phyloP scores from a whole-genome alignment of 169 alveolate genomes.

The Eimeria acervulina region DNA sequence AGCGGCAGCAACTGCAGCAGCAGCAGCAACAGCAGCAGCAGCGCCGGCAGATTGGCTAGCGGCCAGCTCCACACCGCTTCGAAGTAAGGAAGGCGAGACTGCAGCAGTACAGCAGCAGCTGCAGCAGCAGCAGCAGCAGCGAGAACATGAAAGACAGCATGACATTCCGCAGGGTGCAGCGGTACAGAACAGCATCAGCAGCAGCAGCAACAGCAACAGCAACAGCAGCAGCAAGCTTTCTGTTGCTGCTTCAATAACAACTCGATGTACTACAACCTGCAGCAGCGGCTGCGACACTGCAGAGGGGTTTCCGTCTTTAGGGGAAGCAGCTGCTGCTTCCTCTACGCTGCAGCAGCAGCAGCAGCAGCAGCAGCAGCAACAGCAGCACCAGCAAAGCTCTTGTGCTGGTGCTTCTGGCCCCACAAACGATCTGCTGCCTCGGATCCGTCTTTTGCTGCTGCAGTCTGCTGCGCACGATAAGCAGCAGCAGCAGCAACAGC shows the following conservation, averaged over 20 bases:
- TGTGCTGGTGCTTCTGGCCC: slow-evolving; percentile 29
- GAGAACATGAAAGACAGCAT: not conserved
- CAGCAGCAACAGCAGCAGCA: no score
- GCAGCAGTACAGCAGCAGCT: slow-evolving; percentile 26
- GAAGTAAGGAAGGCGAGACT: not conserved
- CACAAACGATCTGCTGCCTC: slow-evolving; percentile 60
- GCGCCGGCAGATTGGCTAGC: no score
- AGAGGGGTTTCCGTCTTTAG: not conserved
- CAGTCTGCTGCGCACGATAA: slow-evolving; percentile 55
- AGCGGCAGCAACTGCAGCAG: no score
- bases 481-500: slow-evolving; percentile 49
- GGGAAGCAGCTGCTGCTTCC: slow-evolving; percentile 26
- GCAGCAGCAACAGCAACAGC: slow-evolving; percentile 52
- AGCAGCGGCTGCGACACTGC: slow-evolving; percentile 62
- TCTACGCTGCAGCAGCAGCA: slow-evolving; percentile 13
- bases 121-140: slow-evolving; percentile 7
- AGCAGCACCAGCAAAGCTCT: slow-evolving; percentile 16
- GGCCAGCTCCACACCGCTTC: no score
- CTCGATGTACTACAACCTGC: slow-evolving; percentile 62
- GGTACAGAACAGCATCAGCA: slow-evolving; percentile 34
- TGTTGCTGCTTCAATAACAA: not conserved
- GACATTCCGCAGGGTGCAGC: not conserved
- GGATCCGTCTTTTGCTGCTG: slow-evolving; percentile 58
- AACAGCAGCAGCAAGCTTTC: not conserved
- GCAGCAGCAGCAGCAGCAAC: slow-evolving; percentile 65